Conservation (phyloP, 108 stramenopile genomes). For the Licmophora abbreviata region DNA sequence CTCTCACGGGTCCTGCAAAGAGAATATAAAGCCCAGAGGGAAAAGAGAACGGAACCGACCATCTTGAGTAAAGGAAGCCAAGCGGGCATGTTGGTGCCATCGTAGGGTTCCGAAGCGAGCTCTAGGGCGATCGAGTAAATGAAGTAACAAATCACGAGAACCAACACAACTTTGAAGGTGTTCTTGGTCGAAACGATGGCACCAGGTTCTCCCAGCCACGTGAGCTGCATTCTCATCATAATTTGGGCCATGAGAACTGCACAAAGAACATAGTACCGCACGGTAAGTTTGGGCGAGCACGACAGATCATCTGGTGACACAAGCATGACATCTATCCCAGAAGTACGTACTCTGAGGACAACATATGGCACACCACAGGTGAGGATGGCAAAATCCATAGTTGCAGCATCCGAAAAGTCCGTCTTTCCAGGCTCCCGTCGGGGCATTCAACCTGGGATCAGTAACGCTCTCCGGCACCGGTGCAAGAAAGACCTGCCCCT, state of each 20-base stretch:
- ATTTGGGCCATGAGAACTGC: constrained; percentile 68
- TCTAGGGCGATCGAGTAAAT: constrained; percentile 46
- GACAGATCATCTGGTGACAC: background rate
- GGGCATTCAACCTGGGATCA: constrained; percentile 42
- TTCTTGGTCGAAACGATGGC: constrained; percentile 30
- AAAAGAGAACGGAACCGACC: constrained; percentile 47
- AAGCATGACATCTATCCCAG: background rate
- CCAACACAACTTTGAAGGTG: constrained; percentile 58
- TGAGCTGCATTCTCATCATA: constrained; percentile 74
- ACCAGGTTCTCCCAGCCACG: constrained; percentile 67
- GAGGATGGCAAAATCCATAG: constrained; percentile 58
- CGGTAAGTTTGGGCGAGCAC: background rate
- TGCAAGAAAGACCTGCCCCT: constrained; percentile 67
- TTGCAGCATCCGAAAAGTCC: constrained; percentile 55
- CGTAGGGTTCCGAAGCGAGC: constrained; percentile 28
- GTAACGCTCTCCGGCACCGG: constrained; percentile 37
- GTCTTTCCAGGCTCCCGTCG: constrained; percentile 78
- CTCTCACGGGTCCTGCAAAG: constrained; percentile 52
- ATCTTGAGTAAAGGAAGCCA: constrained; percentile 34
- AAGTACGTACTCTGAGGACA: constrained; percentile 45
- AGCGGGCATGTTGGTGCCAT: constrained; percentile 17
- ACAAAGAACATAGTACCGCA: background rate
- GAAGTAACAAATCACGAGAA: constrained; percentile 39
- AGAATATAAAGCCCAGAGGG: constrained; percentile 62
- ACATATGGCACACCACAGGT: constrained; percentile 55